phyloP scores from a whole-genome alignment of 306 rosid species.

The Acacia confusa region DNA sequence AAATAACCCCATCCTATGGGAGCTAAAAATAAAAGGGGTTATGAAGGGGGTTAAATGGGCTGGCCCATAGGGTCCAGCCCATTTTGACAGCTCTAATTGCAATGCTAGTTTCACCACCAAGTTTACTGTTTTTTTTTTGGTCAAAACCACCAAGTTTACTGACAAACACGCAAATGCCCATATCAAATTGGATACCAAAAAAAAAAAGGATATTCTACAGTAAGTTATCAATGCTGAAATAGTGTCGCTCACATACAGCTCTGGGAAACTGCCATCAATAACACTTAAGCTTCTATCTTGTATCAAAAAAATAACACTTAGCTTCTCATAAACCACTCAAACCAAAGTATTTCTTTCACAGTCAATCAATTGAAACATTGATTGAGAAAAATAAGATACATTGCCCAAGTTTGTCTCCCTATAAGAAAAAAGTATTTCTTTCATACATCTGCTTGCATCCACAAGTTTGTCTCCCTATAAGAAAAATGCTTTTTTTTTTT shows the following conservation, averaged over 20 bases:
- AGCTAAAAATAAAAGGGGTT: too few species aligned
- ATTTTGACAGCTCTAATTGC: too few species aligned
- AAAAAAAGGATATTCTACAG: neutral
- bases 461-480: slow-evolving; percentile 9
- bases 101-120: neutral
- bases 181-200: neutral
- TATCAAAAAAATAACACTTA: too few species aligned
- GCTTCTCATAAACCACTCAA: neutral
- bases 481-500: neutral
- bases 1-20: too few species aligned
- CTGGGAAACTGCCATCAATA: neutral
- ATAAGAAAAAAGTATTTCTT: too few species aligned
- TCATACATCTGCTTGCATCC: slow-evolving; percentile 10
- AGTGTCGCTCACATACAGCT: neutral
- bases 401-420: neutral
- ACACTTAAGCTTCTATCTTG: too few species aligned
- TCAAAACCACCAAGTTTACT: neutral
- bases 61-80: too few species aligned
- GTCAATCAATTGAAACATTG: slow-evolving; percentile 9
- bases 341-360: neutral
- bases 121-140: too few species aligned
- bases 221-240: neutral
- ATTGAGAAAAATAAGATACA: neutral
- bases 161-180: neutral
- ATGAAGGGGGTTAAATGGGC: too few species aligned